Evolutionary conservation across 306 rosid species (phyloP).

Genomic region (Corylus heterophylla): DNA sequence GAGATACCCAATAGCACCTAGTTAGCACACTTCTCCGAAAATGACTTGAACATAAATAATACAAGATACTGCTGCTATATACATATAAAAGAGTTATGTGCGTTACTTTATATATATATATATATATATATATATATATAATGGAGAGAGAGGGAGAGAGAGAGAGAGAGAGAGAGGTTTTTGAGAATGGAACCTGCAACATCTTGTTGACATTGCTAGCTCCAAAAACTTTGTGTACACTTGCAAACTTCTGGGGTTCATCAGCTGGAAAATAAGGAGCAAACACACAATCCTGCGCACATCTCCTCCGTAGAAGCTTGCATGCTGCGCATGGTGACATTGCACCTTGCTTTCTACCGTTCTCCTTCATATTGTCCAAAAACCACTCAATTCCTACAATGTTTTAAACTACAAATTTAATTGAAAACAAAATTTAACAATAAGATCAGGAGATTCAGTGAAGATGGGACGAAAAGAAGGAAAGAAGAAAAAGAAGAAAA

Average conservation of each 20-base stretch:
- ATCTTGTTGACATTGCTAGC: slow-evolving; percentile 98
- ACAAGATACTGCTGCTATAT: background rate
- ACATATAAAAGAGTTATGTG: background rate
- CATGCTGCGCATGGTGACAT: slow-evolving; percentile 96
- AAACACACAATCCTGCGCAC: slow-evolving; percentile 81
- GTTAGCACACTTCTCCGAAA: background rate
- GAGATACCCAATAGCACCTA: background rate
- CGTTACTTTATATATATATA: background rate
- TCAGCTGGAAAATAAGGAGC: slow-evolving; percentile 98
- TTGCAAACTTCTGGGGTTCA: slow-evolving; percentile 88
- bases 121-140: background rate
- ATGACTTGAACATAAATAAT: slow-evolving; percentile 21
- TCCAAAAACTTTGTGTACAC: slow-evolving; percentile 94
- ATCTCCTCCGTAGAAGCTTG: slow-evolving; percentile 88
- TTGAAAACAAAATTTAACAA: background rate
- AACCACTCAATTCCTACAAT: slow-evolving; percentile 6
- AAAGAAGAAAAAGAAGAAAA: slow-evolving; percentile 2
- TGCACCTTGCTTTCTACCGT: slow-evolving; percentile 79
- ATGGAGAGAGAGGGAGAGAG: too few relatives aligned
- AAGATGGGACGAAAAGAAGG: background rate
- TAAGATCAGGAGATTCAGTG: background rate
- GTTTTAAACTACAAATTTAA: background rate
- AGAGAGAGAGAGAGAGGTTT: too few relatives aligned
- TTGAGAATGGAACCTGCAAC: slow-evolving; percentile 67
- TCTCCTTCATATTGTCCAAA: slow-evolving; percentile 63